Evolutionary conservation across 2,329 filamentous ascomycete genomes (phyloP).

Genomic region (Rhynchosporium agropyri): DNA sequence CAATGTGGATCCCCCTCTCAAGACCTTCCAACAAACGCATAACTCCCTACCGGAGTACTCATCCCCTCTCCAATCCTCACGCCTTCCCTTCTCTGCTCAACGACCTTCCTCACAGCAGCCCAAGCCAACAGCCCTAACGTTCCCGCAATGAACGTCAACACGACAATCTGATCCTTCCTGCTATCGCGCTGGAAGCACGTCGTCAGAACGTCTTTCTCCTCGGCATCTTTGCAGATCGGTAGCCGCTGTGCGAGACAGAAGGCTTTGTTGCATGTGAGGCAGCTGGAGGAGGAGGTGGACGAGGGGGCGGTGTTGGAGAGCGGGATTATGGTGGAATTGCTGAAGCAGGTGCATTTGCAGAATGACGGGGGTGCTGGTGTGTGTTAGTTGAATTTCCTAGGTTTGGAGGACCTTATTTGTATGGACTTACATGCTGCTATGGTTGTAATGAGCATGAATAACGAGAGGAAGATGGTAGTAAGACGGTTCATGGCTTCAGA

Average conservation of each 20-base stretch:
- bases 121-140: slow-evolving; percentile 62
- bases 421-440: slow-evolving; percentile 38
- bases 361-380: slow-evolving; percentile 62
- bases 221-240: slow-evolving; percentile 64
- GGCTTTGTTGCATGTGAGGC: slow-evolving; percentile 64
- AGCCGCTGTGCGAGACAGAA: slow-evolving; percentile 63
- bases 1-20: slow-evolving; percentile 2
- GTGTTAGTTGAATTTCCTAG: slow-evolving; percentile 31
- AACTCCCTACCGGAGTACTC: slow-evolving; percentile 28
- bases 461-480: slow-evolving; percentile 31
- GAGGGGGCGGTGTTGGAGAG: slow-evolving; percentile 29
- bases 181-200: slow-evolving; percentile 69
- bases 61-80: slow-evolving; percentile 27
- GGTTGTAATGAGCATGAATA: slow-evolving; percentile 35
- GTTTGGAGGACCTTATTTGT: not conserved
- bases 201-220: slow-evolving; percentile 63
- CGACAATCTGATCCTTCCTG: slow-evolving; percentile 67
- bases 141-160: slow-evolving; percentile 64
- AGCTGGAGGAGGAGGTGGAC: slow-evolving; percentile 50
- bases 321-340: slow-evolving; percentile 68
- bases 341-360: slow-evolving; percentile 72
- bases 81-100: slow-evolving; percentile 47
- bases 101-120: slow-evolving; percentile 55
- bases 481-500: slow-evolving; percentile 30
- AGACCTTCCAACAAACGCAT: slow-evolving; percentile 34